A percentile compares a stretch with the other conserved stretches of the same genome.
Conservation (phyloP, 1,284 basidiomycete species). For the Vanrija sp. region DNA sequence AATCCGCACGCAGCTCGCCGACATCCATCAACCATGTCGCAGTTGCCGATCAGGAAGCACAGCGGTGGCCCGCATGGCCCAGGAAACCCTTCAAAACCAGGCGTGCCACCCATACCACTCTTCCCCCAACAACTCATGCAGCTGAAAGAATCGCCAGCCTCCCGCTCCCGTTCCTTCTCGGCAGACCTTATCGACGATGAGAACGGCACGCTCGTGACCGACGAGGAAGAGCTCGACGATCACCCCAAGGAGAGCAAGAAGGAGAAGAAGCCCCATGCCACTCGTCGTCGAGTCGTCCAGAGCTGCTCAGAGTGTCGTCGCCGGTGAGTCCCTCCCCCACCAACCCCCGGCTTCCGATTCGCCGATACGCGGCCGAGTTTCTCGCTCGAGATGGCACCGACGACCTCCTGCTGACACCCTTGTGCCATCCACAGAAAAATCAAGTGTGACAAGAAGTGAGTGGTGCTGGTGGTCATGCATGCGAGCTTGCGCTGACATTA, state of each 20-base stretch:
- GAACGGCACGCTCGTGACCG: slow-evolving; percentile 6
- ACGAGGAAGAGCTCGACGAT: slow-evolving; percentile 25
- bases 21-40: slow-evolving; percentile 21
- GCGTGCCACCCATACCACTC: slow-evolving; percentile 29
- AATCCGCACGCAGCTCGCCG: too few relatives aligned
- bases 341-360: background rate
- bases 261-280: slow-evolving; percentile 41
- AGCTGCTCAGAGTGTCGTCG: slow-evolving; percentile 50
- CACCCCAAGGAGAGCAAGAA: slow-evolving; percentile 21
- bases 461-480: slow-evolving; percentile 4
- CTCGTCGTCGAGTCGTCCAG: slow-evolving; percentile 47
- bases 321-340: slow-evolving; percentile 10
- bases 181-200: slow-evolving; percentile 15
- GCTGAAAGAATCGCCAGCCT: slow-evolving; percentile 20
- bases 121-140: slow-evolving; percentile 36
- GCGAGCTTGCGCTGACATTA: background rate
- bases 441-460: slow-evolving; percentile 50
- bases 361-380: background rate
- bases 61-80: slow-evolving; percentile 27
- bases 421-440: slow-evolving; percentile 34
- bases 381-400: background rate
- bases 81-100: slow-evolving; percentile 1
- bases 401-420: slow-evolving; percentile 4
- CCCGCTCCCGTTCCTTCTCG: slow-evolving; percentile 6
- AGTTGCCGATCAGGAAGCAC: slow-evolving; percentile 24